phyloP scores from a whole-genome alignment of 768 basidiomycete species.

The Hirschioporus abietinus region DNA sequence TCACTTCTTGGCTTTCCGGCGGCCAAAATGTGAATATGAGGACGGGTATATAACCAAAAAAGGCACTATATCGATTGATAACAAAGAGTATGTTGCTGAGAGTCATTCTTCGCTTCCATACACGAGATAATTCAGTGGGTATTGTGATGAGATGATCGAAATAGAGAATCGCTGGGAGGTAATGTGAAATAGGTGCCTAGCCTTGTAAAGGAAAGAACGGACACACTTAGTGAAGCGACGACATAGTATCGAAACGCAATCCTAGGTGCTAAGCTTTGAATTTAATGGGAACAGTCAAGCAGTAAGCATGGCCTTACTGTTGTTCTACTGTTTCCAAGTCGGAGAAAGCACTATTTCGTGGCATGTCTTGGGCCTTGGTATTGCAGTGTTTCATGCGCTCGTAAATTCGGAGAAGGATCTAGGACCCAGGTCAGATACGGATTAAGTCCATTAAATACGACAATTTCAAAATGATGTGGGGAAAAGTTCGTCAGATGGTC shows the following conservation, averaged over 20 bases:
- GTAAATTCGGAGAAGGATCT: too few species aligned
- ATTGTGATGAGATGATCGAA: conserved; percentile 2
- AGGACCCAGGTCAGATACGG: too few species aligned
- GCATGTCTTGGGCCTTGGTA: too few species aligned
- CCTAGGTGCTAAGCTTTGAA: too few species aligned
- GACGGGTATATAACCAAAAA: not conserved
- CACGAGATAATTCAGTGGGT: not conserved
- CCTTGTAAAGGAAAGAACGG: not conserved
- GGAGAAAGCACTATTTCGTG: too few species aligned
- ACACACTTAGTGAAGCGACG: not conserved
- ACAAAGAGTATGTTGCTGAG: not conserved
- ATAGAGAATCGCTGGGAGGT: conserved; percentile 4
- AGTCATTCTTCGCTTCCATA: not conserved
- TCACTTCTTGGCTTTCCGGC: not conserved
- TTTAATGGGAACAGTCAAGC: too few species aligned
- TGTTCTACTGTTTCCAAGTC: too few species aligned
- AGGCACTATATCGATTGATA: not conserved
- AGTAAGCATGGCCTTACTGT: too few species aligned
- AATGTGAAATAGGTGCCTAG: not conserved
- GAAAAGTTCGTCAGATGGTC: too few species aligned
- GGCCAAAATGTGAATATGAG: not conserved
- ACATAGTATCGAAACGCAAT: not conserved
- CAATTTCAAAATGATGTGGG: too few species aligned
- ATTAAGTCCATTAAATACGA: too few species aligned
- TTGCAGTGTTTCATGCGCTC: too few species aligned